Evolutionary conservation across 2,329 filamentous ascomycete species (phyloP).

Genomic region (Diaporthe destruens): DNA sequence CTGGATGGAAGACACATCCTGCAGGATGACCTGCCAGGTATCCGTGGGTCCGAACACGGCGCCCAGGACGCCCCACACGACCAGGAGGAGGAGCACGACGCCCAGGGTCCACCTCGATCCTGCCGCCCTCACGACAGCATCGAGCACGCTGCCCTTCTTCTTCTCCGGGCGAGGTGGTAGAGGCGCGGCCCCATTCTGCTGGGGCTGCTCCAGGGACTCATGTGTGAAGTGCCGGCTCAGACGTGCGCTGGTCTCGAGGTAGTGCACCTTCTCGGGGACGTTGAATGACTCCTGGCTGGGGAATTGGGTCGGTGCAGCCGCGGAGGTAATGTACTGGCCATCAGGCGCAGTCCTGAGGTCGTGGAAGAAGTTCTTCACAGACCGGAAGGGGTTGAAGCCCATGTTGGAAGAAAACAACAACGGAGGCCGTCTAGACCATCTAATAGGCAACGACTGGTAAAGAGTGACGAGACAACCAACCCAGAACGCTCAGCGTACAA

Average conservation of each 20-base stretch:
- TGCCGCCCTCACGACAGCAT: constrained; percentile 43
- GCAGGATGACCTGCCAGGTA: constrained; percentile 53
- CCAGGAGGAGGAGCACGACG: constrained; percentile 50
- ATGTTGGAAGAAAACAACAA: constrained; percentile 7
- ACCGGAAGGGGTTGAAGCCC: constrained; percentile 35
- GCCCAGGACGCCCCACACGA: constrained; percentile 50
- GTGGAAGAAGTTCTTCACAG: constrained; percentile 38
- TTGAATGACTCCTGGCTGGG: constrained; percentile 39
- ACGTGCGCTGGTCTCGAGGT: constrained; percentile 39
- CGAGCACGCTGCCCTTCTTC: constrained; percentile 36
- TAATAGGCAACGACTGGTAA: constrained; percentile 1
- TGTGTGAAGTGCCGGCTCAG: constrained; percentile 38
- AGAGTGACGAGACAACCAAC: neutral
- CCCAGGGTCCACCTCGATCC: constrained; percentile 45
- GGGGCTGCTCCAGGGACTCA: constrained; percentile 35
- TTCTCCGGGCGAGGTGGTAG: constrained; percentile 23
- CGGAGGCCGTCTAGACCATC: constrained; percentile 14
- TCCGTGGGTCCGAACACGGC: constrained; percentile 49
- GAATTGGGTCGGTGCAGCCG: constrained; percentile 41
- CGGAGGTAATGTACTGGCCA: constrained; percentile 42
- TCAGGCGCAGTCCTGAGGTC: constrained; percentile 43
- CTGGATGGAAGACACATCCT: constrained; percentile 53
- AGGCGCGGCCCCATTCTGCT: neutral
- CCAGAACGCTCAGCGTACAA: constrained; percentile 37
- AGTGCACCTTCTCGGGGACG: constrained; percentile 33